Base-by-base conservation (phyloP, 371 early-diverging fungal genomes). In the Globomyces sp. region DNA sequence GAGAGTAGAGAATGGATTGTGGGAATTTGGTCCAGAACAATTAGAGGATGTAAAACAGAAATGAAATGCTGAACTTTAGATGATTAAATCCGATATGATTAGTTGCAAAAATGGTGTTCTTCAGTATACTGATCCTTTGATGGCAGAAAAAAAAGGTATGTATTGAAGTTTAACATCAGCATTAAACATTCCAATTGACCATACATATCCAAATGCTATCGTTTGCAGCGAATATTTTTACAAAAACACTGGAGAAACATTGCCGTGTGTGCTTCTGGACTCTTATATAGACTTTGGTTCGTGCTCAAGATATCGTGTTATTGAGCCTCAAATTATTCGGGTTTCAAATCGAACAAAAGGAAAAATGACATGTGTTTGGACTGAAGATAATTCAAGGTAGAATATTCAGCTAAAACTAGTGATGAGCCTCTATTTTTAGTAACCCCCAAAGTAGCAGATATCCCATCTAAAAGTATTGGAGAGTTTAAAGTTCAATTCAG, bases 351-450 rank as follows among this genome's bases (percentile, higher is more conserved):
- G 74, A 55, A 78, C 83, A 2, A 71, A 70, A 43, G 80, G 80
- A n/a, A 83, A 77, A 51, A 75, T 83, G 74, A 65, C 77, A 0
- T 81, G 81, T 60, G 76, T 76, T 1, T 83, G 83, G 83, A 71
- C 71, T 46, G 37, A 40, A 34, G 24, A 45, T 34, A 45, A 39
- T 8, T 42, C 65, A 39, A 75, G 40, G 24, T 24, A 41, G 57
- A 8, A 51, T 4, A n/a, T 3, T 37, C 41, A 39, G n/a, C 68
- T 58, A 57, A 66, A n/a, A 10, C 4, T 64, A 74, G 76, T 2
- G 78, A 72, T 2, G 73, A 76, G 39, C 41, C 70, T 1, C 57
- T 69, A 2, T 83, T 83, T 55, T 44, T 68, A 1, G 77, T 83
- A 6, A 45, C 74, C 2, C 83, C 83, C 5, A 52, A 47, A 1